phyloP scores from a whole-genome alignment of 352 stramenopile genomes.

The Pythium phragmiticola region DNA sequence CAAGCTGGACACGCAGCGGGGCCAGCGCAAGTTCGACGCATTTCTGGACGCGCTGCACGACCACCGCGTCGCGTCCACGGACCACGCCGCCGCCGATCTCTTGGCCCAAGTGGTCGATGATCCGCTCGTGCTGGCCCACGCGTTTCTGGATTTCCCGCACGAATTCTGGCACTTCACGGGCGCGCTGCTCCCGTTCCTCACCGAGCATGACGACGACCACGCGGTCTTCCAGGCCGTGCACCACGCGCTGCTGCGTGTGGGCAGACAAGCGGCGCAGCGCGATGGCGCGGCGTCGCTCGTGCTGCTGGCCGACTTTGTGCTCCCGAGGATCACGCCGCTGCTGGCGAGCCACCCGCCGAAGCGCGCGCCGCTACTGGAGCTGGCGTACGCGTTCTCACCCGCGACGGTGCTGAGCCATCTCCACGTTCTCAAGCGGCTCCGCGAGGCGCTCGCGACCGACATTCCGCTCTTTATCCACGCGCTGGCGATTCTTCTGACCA shows the following conservation, averaged over 20 bases:
- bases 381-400: slow-evolving; percentile 64
- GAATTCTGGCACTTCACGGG: slow-evolving; percentile 82
- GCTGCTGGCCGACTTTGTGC: slow-evolving; percentile 54
- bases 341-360: slow-evolving; percentile 39
- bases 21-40: slow-evolving; percentile 67
- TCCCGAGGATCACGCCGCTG: slow-evolving; percentile 41
- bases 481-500: slow-evolving; percentile 62
- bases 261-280: slow-evolving; percentile 42
- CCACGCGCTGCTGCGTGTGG: slow-evolving; percentile 40
- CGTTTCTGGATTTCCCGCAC: slow-evolving; percentile 72
- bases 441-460: slow-evolving; percentile 54
- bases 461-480: slow-evolving; percentile 78
- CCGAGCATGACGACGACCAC: slow-evolving; percentile 47
- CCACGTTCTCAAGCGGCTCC: slow-evolving; percentile 74
- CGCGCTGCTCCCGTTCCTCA: slow-evolving; percentile 49
- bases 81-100: slow-evolving; percentile 38
- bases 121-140: slow-evolving; percentile 45
- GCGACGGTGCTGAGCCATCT: slow-evolving; percentile 57
- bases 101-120: slow-evolving; percentile 47
- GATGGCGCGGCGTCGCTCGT: slow-evolving; percentile 44
- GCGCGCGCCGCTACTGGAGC: slow-evolving; percentile 47
- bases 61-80: slow-evolving; percentile 31
- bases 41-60: slow-evolving; percentile 58
- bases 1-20: slow-evolving; percentile 35
- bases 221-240: slow-evolving; percentile 38